Evolutionary conservation across 1,139 yeast genomes (phyloP).

Genomic region (Hyphopichia pseudoburtonii): DNA sequence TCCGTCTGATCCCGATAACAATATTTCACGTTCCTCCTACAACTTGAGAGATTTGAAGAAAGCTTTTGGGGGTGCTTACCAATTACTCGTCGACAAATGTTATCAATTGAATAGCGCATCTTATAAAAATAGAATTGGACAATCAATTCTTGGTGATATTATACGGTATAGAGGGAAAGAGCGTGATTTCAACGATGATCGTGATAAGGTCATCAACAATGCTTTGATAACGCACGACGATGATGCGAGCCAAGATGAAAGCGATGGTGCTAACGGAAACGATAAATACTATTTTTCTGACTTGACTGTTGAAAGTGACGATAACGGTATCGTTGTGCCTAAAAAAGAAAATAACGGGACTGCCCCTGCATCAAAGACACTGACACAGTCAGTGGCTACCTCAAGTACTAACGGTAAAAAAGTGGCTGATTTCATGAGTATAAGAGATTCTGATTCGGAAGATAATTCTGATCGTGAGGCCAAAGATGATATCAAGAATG

Average conservation of each 20-base stretch:
- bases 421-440: conserved; percentile 28
- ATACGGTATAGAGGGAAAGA: conserved; percentile 73
- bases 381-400: conserved; percentile 1
- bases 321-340: conserved; percentile 11
- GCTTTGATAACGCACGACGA: conserved; percentile 44
- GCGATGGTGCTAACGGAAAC: conserved; percentile 35
- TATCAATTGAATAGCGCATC: conserved; percentile 58
- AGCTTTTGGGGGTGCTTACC: conserved; percentile 91
- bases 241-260: conserved; percentile 19
- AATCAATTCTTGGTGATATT: conserved; percentile 78
- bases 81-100: conserved; percentile 70
- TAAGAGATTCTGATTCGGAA: conserved; percentile 16
- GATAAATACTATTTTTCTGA: conserved; percentile 44
- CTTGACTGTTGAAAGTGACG: conserved; percentile 43
- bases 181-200: conserved; percentile 79
- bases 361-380: conserved; percentile 1
- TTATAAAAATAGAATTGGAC: conserved; percentile 67
- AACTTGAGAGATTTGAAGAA: conserved; percentile 78
- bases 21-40: conserved; percentile 83
- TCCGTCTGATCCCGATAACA: conserved; percentile 81
- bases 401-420: conserved; percentile 17
- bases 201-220: conserved; percentile 60
- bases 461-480: conserved; percentile 6
- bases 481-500: conserved; percentile 8
- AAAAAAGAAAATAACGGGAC: background rate